Conservation (phyloP, 805 yeast genomes). For the Candida dendrica region DNA sequence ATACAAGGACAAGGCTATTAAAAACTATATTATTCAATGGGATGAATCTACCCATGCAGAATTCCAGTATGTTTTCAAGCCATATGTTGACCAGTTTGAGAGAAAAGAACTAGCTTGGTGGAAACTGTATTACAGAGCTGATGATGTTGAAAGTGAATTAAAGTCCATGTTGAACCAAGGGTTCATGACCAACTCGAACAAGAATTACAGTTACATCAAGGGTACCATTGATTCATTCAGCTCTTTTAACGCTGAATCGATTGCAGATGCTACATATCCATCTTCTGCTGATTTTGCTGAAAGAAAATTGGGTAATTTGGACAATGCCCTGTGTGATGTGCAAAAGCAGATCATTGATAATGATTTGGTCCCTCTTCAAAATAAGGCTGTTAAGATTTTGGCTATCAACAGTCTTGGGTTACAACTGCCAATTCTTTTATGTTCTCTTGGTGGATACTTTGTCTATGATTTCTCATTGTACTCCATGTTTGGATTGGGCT, state of each 20-base stretch:
- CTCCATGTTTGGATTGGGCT: constrained; percentile 26
- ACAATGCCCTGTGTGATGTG: constrained; percentile 12
- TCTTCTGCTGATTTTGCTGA: not conserved
- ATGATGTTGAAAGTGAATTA: constrained; percentile 21
- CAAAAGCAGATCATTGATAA: constrained; percentile 14
- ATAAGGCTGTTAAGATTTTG: constrained; percentile 17
- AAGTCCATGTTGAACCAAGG: constrained; percentile 20
- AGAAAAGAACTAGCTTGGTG: constrained; percentile 22
- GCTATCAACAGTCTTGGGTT: constrained; percentile 21
- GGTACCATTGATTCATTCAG: constrained; percentile 23
- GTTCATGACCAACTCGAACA: constrained; percentile 18
- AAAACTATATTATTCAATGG: constrained; percentile 21
- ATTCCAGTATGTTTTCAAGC: constrained; percentile 22
- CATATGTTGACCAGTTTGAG: constrained; percentile 19
- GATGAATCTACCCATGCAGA: constrained; percentile 22
- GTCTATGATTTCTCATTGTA: constrained; percentile 22
- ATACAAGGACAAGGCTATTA: constrained; percentile 9
- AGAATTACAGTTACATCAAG: constrained; percentile 23
- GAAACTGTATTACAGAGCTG: constrained; percentile 25
- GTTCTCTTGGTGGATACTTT: constrained; percentile 21
- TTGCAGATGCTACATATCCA: constrained; percentile 1
- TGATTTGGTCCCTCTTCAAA: constrained; percentile 17
- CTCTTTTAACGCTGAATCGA: constrained; percentile 8
- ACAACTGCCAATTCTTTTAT: constrained; percentile 23
- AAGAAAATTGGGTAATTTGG: constrained; percentile 3